Evolutionary conservation across 768 basidiomycete species (phyloP), one percentile per base, ranked within the genome.

Genomic region (Tylopilus subfusipes): DNA sequence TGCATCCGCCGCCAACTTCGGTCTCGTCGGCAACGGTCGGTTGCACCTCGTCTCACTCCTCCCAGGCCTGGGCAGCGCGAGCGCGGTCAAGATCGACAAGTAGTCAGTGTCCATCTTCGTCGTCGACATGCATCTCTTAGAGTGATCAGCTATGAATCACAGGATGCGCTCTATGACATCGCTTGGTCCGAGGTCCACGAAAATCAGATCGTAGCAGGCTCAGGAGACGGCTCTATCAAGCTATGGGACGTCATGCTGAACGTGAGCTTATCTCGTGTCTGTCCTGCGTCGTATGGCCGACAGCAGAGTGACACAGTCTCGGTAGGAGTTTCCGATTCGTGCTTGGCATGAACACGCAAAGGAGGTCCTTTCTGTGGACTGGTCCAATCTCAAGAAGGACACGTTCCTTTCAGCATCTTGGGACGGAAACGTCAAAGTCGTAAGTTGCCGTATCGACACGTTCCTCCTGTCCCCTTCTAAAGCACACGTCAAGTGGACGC

Each of bases 151-250:
- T 96, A 86, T 63, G 92, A 94, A 67, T 85, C 92, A 0, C 91
- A 93, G 69, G 94, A 96, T 64, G 90, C 88, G 0, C 72, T 95
- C 9, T 95, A 88, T 68, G 93, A 95, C 64, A 75, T 93, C 45
- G 93, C 95, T 1, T 98, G 95, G 95, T 94, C 91, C 33, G 96
- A 98, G 73, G 71, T 84, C 30, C 92, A 97, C 71, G 94, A 96
- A 74, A 93, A 96, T 66, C 96, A 98, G 66, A 72, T 98, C 34
- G 86, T 90, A 2, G 85, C 92, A 2, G 89, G 83, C 1, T 93
- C 91, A 10, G 96, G 93, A 43, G 93, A 97, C 64, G 94, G 94
- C 2, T 88, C 90, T 14, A 79, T 97, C 64, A 85, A 85, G 67
- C 74, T 98, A 29, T 98, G 94, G 90, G 96, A 98, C 68, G 75